These are phyloP conservation scores for Trichoderma reesei DNA, from an alignment of 495 filamentous ascomycete species.

Conservation along the genomic window DNA sequence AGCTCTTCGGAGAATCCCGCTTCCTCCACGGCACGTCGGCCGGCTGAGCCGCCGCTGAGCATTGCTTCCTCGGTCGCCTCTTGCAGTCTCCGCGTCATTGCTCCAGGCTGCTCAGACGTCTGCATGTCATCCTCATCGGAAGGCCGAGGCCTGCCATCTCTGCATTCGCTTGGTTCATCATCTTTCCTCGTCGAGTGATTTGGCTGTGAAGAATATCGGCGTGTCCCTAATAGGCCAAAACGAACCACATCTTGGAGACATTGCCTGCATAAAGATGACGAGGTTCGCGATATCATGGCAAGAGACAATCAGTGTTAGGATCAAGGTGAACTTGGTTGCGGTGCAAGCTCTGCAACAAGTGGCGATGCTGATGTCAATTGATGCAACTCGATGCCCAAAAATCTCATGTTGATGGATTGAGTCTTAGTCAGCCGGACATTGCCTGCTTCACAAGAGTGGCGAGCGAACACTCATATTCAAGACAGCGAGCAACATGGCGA, in stretches of 20 bases:
- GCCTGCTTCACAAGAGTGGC: too few relatives aligned
- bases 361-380: neutral
- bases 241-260: neutral
- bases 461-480: too few relatives aligned
- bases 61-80: conserved; percentile 75
- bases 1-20: conserved; percentile 84
- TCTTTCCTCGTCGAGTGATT: neutral
- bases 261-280: neutral
- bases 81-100: conserved; percentile 65
- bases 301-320: neutral
- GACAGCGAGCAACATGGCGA: too few relatives aligned
- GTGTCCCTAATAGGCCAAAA: neutral
- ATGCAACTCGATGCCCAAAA: neutral
- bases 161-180: neutral
- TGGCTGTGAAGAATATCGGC: neutral
- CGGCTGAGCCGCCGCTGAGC: conserved; percentile 58
- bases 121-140: neutral
- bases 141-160: neutral
- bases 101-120: conserved; percentile 29
- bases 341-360: too few relatives aligned
- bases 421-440: neutral
- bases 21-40: conserved; percentile 66
- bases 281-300: neutral
- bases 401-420: neutral
- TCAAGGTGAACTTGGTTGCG: too few relatives aligned